Base-by-base conservation (phyloP, 495 filamentous ascomycete species). In the Penicillium angulare region DNA sequence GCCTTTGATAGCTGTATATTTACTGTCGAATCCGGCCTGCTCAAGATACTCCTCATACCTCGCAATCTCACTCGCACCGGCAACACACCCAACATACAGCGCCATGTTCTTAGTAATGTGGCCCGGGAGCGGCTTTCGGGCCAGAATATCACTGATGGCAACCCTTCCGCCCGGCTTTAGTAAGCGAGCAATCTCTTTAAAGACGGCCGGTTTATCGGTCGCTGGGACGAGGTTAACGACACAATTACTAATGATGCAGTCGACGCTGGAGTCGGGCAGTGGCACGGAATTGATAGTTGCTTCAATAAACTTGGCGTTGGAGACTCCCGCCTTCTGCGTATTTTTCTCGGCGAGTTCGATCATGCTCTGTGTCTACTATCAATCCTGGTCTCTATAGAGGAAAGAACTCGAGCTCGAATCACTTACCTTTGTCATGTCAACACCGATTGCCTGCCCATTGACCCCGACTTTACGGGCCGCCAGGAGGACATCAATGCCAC, bases 221-320 rank as follows among this genome's bases (percentile, higher is more conserved):
- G 65, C 60, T 0, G 83, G 81, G 0, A 89, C 80, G 0, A 88
- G 79, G 61, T 87, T 89, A 50, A 87, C 68, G 39, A 85, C 82
- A 58, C 82, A 84, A 60, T 85, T 86, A 55, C 75, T 78, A 50
- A 85, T 84, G 47, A 87, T 75, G 58, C 79, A 82, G 59, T 86
- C 73, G 18, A 74, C 79, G 12, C 46, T 73, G 12, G 35, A 57
- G 7, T 56, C 40, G 13, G 71, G 58, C 5, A 86, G 63, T 2
- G 74, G 55, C 9, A 85, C 75, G 4, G 67, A 57, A 13, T 75
- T 85, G 59, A 88, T 85, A 24, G 58, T 53, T 3, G 73, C 68
- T 42, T 82, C 64, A 50, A 84, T 53, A 53, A 87, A 86, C 3
- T 54, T 36, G 8, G 75, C 63, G 53, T 85, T 83, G 1, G 53